Evolutionary conservation across 495 filamentous ascomycete species (phyloP).

Genomic region (Copromyces sp.): DNA sequence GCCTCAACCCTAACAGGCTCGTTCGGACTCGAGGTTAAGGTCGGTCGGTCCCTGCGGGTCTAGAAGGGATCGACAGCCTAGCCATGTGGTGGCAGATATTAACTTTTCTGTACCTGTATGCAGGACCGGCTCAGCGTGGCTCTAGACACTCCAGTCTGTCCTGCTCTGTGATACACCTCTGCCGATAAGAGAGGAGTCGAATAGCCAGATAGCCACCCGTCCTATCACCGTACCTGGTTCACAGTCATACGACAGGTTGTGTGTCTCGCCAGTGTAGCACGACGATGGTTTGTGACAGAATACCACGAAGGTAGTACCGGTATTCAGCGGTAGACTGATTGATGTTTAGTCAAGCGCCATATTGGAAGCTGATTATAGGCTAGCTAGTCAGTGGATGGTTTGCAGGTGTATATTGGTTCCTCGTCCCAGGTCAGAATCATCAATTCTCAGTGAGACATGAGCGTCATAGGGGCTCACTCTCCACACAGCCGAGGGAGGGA

Average conservation of each 20-base stretch:
- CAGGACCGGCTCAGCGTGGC: background rate
- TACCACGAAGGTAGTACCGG: background rate
- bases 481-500: background rate
- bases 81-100: background rate
- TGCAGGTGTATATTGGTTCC: background rate
- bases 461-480: background rate
- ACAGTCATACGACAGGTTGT: background rate
- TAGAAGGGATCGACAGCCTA: background rate
- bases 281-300: background rate
- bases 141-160: background rate
- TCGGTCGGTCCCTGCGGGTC: background rate
- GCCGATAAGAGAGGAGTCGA: background rate
- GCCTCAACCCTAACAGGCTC: background rate
- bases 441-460: background rate
- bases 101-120: background rate
- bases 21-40: background rate
- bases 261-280: background rate
- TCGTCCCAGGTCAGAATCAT: background rate
- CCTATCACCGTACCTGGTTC: background rate
- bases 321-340: background rate
- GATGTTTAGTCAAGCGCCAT: background rate
- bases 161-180: background rate
- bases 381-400: background rate
- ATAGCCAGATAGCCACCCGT: background rate
- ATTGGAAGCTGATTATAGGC: background rate